These are phyloP conservation scores for Alternaria solani DNA, from an alignment of 2,329 filamentous ascomycete species.

Conservation along the genomic window DNA sequence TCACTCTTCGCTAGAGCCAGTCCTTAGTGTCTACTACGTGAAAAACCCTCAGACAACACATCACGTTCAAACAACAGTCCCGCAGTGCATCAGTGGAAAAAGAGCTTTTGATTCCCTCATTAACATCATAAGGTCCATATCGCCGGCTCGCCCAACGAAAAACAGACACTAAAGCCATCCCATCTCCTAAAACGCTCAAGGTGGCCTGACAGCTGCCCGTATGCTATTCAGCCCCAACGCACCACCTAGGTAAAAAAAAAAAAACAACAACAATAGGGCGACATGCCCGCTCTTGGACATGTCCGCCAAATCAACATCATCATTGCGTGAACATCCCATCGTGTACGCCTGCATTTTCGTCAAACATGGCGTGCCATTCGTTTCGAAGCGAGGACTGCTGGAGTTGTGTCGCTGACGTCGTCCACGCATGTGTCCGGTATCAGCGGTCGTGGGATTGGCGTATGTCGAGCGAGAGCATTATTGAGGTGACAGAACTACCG, in stretches of 20 bases:
- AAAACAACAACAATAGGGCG: conserved; percentile 38
- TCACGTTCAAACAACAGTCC: neutral
- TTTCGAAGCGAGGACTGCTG: conserved; percentile 16
- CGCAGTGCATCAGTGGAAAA: conserved; percentile 19
- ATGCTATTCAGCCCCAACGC: conserved; percentile 23
- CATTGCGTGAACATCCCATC: conserved; percentile 36
- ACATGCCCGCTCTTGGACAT: conserved; percentile 29
- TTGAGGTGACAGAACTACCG: conserved; percentile 30
- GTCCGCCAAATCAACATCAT: conserved; percentile 35
- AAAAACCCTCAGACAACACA: conserved; percentile 3
- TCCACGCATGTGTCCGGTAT: conserved; percentile 23
- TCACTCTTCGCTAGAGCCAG: conserved; percentile 13
- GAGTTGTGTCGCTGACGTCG: conserved; percentile 22
- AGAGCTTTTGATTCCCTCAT: conserved; percentile 53
- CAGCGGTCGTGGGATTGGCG: conserved; percentile 15
- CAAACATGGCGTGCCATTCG: conserved; percentile 29
- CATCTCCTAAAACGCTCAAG: conserved; percentile 18
- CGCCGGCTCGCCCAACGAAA: conserved; percentile 30
- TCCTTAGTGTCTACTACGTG: conserved; percentile 8
- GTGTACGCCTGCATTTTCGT: conserved; percentile 41
- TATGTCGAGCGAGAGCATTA: conserved; percentile 18
- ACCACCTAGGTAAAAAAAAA: conserved; percentile 22
- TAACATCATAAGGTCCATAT: conserved; percentile 41
- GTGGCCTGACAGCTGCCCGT: conserved; percentile 17
- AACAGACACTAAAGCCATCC: conserved; percentile 38